Evolutionary conservation across 371 early-diverging fungal species (phyloP).

Genomic region (Actinomucor elegans): DNA sequence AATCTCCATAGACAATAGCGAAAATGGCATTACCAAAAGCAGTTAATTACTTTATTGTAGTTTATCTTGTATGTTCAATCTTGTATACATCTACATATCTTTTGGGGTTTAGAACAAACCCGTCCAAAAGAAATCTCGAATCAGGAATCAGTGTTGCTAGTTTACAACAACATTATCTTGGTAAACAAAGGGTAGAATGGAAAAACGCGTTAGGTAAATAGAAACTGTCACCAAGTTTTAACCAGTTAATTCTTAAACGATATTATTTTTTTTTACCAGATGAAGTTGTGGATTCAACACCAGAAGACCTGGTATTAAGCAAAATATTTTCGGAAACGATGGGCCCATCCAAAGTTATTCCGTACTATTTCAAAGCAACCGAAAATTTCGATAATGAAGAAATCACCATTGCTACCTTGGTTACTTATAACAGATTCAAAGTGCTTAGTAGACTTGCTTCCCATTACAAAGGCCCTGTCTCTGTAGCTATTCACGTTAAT

Average conservation of each 20-base stretch:
- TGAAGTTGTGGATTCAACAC: conserved; percentile 18
- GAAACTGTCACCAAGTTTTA: no score
- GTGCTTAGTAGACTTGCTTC: conserved; percentile 56
- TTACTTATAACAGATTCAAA: conserved; percentile 58
- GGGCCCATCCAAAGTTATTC: conserved; percentile 64
- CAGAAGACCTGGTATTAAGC: conserved; percentile 55
- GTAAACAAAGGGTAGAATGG: conserved; percentile 35
- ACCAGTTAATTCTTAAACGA: no score
- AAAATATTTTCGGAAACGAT: conserved; percentile 66
- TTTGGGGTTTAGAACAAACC: conserved; percentile 11
- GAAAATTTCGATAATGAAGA: conserved; percentile 54
- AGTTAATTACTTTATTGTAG: conserved; percentile 15
- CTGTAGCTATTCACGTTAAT: conserved; percentile 64
- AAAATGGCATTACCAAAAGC: conserved; percentile 29
- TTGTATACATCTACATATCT: conserved; percentile 28
- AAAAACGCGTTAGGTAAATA: conserved; percentile 20
- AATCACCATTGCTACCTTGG: conserved; percentile 63
- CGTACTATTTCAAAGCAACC: conserved; percentile 59
- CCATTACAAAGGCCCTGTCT: conserved; percentile 66
- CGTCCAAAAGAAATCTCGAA: not conserved
- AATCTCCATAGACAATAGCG: not conserved
- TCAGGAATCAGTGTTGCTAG: conserved; percentile 14
- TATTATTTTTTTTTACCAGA: not conserved
- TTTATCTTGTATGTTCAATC: conserved; percentile 26
- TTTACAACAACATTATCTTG: conserved; percentile 25